Conservation (phyloP, 2,329 filamentous ascomycete species). For the Epichloe brachyelytri region DNA sequence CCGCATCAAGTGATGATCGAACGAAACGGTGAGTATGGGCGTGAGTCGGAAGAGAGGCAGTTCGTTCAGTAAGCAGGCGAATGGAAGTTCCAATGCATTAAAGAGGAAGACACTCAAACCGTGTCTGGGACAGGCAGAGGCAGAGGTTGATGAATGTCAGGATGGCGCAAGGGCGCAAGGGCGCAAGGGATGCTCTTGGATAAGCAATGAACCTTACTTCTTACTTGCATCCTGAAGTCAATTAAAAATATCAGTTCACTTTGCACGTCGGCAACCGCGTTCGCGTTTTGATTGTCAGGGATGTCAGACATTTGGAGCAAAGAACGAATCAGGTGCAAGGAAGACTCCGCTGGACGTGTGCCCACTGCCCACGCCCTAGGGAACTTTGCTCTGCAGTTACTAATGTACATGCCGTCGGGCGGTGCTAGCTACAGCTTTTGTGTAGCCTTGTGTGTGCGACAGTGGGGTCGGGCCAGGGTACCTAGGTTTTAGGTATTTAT, state of each 20-base stretch:
- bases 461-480: too few relatives aligned
- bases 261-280: conserved; percentile 13
- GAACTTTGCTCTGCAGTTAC: too few relatives aligned
- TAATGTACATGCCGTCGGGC: too few relatives aligned
- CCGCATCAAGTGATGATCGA: background rate
- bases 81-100: background rate
- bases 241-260: conserved; percentile 6
- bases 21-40: background rate
- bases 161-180: background rate
- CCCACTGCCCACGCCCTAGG: too few relatives aligned
- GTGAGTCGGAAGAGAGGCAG: background rate
- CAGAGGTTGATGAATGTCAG: background rate
- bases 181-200: background rate
- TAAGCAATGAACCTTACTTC: background rate
- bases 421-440: too few relatives aligned
- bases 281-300: conserved; percentile 15
- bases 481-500: too few relatives aligned
- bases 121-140: too few relatives aligned
- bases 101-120: background rate
- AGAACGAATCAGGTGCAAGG: background rate
- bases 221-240: background rate
- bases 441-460: too few relatives aligned
- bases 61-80: background rate
- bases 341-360: background rate
- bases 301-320: conserved; percentile 1